Conservation (phyloP, 1,139 yeast species). For the Saccharomyces hybrid region DNA sequence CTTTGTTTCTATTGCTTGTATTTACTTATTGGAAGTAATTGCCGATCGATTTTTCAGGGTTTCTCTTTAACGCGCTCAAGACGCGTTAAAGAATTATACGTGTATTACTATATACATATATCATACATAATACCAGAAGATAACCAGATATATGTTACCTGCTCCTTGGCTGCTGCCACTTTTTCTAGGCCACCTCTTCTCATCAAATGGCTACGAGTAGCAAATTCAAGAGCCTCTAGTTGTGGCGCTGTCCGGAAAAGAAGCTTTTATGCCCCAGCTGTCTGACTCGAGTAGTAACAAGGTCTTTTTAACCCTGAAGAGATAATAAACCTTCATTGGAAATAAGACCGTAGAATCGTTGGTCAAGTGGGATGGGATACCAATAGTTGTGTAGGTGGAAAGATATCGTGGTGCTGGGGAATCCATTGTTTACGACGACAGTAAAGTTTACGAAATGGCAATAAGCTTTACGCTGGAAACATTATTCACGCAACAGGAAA, state of each 20-base stretch:
- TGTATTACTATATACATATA: neutral
- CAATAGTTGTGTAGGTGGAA: neutral
- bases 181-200: neutral
- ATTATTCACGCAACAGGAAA: neutral
- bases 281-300: neutral
- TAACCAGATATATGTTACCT: neutral
- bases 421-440: constrained; percentile 1
- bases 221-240: neutral
- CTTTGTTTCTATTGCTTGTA: neutral
- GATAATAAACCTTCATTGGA: neutral
- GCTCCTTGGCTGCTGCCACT: neutral
- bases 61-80: neutral
- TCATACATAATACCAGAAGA: neutral
- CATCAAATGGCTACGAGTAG: neutral
- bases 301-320: neutral
- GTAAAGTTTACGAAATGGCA: neutral
- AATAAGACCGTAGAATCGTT: neutral
- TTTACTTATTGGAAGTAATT: neutral
- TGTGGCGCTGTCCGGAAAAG: neutral
- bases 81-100: neutral
- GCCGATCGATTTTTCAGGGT: neutral
- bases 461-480: neutral
- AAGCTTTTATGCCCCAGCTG: neutral
- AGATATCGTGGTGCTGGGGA: neutral
- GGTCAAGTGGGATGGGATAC: neutral